Evolutionary conservation across 1,139 yeast species (phyloP).

Genomic region (Debaryomycetaceae sp.): DNA sequence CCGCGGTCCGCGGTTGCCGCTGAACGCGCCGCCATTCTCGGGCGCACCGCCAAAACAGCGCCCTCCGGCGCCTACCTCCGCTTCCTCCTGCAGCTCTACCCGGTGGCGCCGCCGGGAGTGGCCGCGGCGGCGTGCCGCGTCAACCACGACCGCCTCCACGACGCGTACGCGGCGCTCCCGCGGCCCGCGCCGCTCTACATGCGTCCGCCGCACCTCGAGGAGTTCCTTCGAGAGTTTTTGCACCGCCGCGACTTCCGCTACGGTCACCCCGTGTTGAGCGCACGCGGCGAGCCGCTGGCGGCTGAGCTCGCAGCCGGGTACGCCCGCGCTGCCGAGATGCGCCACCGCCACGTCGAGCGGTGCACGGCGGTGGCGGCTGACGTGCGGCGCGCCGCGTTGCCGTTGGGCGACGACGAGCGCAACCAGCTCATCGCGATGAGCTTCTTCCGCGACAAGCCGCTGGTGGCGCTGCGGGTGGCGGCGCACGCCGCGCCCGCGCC

Average conservation of each 20-base stretch:
- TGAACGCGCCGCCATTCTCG: no score
- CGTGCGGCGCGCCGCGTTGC: conserved; percentile 3
- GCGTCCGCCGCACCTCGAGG: conserved; percentile 3
- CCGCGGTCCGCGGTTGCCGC: no score
- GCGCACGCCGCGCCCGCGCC: no score
- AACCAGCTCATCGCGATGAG: conserved; percentile 3
- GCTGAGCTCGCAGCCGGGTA: background rate
- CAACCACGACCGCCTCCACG: conserved; percentile 6
- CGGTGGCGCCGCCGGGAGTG: background rate
- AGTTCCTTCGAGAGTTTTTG: conserved; percentile 6
- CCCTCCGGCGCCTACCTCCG: background rate
- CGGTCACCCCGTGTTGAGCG: conserved; percentile 5
- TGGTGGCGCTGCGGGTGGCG: conserved; percentile 1
- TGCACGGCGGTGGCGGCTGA: conserved; percentile 6
- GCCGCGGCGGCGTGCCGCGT: conserved; percentile 2
- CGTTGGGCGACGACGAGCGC: conserved; percentile 4
- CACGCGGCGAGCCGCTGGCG: background rate
- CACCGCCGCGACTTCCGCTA: conserved; percentile 5
- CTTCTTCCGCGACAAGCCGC: conserved; percentile 6
- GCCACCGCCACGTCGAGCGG: conserved; percentile 2
- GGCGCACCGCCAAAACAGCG: background rate
- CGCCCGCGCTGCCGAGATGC: background rate
- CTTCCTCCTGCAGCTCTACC: background rate
- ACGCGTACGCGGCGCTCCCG: conserved; percentile 7
- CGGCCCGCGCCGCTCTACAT: conserved; percentile 6